Conservation (phyloP, 768 basidiomycete species). For the Lactarius pseudohatsudake region DNA sequence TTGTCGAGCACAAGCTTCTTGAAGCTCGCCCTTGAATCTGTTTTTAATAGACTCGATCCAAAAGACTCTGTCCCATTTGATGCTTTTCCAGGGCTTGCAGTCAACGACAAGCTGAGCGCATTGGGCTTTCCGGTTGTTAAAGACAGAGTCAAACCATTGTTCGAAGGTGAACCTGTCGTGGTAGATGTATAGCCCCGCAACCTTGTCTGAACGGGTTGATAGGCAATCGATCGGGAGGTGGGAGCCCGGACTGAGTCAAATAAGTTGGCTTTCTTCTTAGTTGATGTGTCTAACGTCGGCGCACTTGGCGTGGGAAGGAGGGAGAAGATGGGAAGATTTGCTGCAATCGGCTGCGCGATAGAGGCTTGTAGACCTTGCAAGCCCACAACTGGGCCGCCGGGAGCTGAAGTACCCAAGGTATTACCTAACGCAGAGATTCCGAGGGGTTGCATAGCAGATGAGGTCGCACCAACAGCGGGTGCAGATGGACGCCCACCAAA, state of each 20-base stretch:
- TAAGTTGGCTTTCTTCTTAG: constrained; percentile 76
- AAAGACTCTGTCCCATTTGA: constrained; percentile 57
- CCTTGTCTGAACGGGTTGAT: constrained; percentile 61
- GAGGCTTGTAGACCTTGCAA: constrained; percentile 73
- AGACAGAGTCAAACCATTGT: constrained; percentile 43
- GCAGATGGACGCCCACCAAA: constrained; percentile 28
- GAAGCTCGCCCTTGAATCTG: constrained; percentile 73
- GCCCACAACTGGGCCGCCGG: constrained; percentile 42
- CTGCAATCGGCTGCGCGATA: constrained; percentile 80
- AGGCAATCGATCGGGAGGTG: constrained; percentile 64
- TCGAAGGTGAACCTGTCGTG: constrained; percentile 38
- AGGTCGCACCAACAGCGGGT: constrained; percentile 5
- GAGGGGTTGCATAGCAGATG: constrained; percentile 16
- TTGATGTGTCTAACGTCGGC: constrained; percentile 54
- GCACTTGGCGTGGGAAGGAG: constrained; percentile 72
- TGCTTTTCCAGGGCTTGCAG: constrained; percentile 42
- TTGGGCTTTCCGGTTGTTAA: constrained; percentile 52
- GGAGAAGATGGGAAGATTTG: constrained; percentile 70
- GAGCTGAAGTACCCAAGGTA: constrained; percentile 44
- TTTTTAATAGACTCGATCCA: constrained; percentile 63
- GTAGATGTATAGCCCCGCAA: constrained; percentile 68
- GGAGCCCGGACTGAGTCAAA: constrained; percentile 78
- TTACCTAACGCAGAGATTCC: constrained; percentile 50
- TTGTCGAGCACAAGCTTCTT: constrained; percentile 92
- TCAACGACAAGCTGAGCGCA: constrained; percentile 51